phyloP scores from a whole-genome alignment of 2,329 filamentous ascomycete species.

The Chaetomium strumarium region DNA sequence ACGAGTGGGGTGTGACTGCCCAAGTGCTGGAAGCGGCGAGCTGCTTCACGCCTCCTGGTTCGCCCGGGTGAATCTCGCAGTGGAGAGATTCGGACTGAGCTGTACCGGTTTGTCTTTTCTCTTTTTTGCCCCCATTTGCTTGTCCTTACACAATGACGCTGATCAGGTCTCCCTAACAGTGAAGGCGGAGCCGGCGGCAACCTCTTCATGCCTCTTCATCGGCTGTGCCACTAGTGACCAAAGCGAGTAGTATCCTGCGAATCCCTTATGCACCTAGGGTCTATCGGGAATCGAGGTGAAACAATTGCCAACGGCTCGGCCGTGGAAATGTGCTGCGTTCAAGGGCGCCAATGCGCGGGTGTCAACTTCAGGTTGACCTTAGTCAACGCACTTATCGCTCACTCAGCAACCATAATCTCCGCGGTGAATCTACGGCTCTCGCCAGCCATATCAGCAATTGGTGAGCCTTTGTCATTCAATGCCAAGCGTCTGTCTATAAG shows the following conservation, averaged over 20 bases:
- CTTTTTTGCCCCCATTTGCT: slow-evolving; percentile 7
- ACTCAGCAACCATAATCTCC: slow-evolving; percentile 17
- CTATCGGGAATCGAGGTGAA: neutral
- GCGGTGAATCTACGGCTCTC: slow-evolving; percentile 5
- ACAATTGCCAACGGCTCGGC: neutral
- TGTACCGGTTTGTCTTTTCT: slow-evolving; percentile 7
- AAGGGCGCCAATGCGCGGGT: neutral
- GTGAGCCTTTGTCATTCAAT: slow-evolving; percentile 3
- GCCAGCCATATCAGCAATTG: neutral
- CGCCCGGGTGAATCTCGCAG: slow-evolving; percentile 24
- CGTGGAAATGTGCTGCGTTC: slow-evolving; percentile 9
- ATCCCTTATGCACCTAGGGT: neutral
- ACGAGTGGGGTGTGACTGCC: slow-evolving; percentile 19
- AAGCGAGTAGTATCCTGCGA: neutral
- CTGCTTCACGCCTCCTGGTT: slow-evolving; percentile 20
- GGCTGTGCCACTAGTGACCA: neutral
- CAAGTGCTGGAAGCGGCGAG: slow-evolving; percentile 9
- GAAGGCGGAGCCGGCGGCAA: slow-evolving; percentile 12
- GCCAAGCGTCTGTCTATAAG: neutral
- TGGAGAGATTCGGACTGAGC: slow-evolving; percentile 19
- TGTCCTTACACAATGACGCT: slow-evolving; percentile 5
- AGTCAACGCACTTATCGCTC: slow-evolving; percentile 9
- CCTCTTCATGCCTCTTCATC: slow-evolving; percentile 5
- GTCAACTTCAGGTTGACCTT: neutral
- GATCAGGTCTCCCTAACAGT: too few relatives aligned